These are phyloP conservation scores for Thielaviopsis punctulata DNA, from an alignment of 2,329 filamentous ascomycete genomes.

Conservation along the genomic window DNA sequence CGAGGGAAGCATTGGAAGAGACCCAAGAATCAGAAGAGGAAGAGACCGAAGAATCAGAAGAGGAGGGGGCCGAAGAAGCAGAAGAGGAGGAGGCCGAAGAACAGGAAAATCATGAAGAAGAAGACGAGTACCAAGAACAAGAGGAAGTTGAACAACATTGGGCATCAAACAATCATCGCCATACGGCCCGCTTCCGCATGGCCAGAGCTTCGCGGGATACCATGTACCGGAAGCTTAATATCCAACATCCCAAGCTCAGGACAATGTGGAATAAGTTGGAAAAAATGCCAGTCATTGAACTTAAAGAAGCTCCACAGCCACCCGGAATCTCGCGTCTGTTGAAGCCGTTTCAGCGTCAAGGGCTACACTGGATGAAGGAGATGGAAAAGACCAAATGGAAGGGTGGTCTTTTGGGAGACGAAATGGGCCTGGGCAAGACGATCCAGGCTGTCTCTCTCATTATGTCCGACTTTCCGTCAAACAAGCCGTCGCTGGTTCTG, in stretches of 20 bases:
- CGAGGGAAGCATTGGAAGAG: not conserved
- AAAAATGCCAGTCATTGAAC: slow-evolving; percentile 47
- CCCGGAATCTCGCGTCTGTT: slow-evolving; percentile 61
- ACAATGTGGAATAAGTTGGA: slow-evolving; percentile 75
- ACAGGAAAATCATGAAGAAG: not conserved
- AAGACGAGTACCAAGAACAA: no score
- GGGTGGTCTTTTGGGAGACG: slow-evolving; percentile 82
- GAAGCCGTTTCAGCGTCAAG: slow-evolving; percentile 88
- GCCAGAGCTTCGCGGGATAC: not conserved
- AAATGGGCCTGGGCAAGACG: slow-evolving; percentile 98
- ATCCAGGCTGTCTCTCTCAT: slow-evolving; percentile 95
- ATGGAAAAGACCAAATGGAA: slow-evolving; percentile 78
- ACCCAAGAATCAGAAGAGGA: no score
- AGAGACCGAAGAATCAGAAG: not conserved
- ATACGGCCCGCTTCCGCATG: no score
- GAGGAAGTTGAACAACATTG: no score
- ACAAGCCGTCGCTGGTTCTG: slow-evolving; percentile 67
- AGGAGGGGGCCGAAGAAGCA: not conserved
- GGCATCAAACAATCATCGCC: no score
- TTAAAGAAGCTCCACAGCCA: slow-evolving; percentile 34
- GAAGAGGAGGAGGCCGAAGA: not conserved
- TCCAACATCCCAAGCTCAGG: slow-evolving; percentile 57
- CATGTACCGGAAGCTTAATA: slow-evolving; percentile 5
- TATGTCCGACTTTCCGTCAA: slow-evolving; percentile 89
- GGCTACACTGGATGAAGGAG: slow-evolving; percentile 80